These are phyloP conservation scores for Takashimella koratensis DNA, from an alignment of 1,284 basidiomycete genomes.

Conservation along the genomic window DNA sequence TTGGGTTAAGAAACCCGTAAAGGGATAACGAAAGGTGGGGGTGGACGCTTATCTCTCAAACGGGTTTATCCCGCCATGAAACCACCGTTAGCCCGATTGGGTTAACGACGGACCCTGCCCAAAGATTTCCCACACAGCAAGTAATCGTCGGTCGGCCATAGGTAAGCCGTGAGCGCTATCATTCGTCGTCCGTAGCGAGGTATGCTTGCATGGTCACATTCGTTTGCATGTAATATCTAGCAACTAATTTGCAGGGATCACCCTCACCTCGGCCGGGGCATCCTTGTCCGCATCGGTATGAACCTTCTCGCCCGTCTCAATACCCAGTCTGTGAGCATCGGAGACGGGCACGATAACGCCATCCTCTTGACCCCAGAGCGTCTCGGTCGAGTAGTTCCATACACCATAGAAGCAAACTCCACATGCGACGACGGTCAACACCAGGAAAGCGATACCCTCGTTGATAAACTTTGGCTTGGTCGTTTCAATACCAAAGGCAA, in stretches of 20 bases:
- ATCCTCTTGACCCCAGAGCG: conserved; percentile 6
- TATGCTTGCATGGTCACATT: no score
- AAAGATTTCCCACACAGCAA: no score
- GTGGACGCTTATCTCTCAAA: no score
- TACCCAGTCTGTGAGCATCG: conserved; percentile 2
- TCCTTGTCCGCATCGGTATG: not conserved
- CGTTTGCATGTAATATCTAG: not conserved
- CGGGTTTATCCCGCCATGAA: no score
- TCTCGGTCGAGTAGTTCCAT: conserved; percentile 1
- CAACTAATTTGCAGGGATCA: not conserved
- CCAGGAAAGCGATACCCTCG: conserved; percentile 1
- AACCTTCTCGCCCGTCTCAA: not conserved
- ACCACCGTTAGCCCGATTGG: no score
- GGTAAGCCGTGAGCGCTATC: no score
- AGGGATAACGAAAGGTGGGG: no score
- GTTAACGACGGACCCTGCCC: no score
- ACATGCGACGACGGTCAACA: conserved; percentile 1
- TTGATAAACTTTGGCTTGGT: conserved; percentile 4
- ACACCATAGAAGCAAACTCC: conserved; percentile 1
- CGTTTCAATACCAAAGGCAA: conserved; percentile 8
- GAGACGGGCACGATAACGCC: conserved; percentile 5
- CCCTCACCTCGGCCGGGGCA: not conserved
- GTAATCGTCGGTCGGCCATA: no score
- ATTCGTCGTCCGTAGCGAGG: no score
- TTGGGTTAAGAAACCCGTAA: no score